Evolutionary conservation across 2,329 filamentous ascomycete species (phyloP), one percentile per base, ranked within the genome.

Genomic region (Penicillium sp.): DNA sequence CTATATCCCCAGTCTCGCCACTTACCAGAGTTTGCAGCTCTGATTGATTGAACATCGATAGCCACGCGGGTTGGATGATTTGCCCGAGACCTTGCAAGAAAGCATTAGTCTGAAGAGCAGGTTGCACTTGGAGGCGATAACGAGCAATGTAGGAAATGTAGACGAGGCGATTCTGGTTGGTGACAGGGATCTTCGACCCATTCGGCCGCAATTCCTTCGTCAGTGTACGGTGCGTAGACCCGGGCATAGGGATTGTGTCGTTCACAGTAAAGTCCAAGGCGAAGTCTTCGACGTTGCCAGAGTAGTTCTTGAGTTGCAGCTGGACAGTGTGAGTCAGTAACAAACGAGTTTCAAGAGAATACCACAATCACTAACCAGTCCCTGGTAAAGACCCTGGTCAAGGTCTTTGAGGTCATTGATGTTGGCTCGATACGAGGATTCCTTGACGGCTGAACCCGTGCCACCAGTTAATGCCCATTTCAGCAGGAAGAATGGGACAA

Each of bases 11-110:
- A 17, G 80, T 82, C 52, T 94, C 88, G 29, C 92, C 92, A 36
- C 88, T 86, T 11, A 98, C 84, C 4, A 98, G 80, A 1, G 86
- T 92, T 66, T 96, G 92, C 3, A 98, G 75, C 62, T 98, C 92
- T 2, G 79, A 79, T 61, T 95, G 90, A 63, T 98, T 98, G 72
- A 98, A 98, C 92, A 98, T 96, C 54, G 84, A 88, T 3, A 98
- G 75, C 92, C 92, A 98, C 3, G 79, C 79, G 0, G 90, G 89
- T 41, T 89, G 83, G 48, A 98, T 92, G 57, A 98, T 94, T 48
- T 82, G 75, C 14, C 84, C 80, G 1, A 98, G 77, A 0, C 92
- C 92, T 39, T 80, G 80, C 6, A 98, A 75, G 61, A 98, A 98
- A 1, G 88, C 87, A 14, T 80, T 75, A 0, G 89, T 95, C 57